Conservation (phyloP, 1,139 yeast species). For the Protomyces lactucae-debilis region DNA sequence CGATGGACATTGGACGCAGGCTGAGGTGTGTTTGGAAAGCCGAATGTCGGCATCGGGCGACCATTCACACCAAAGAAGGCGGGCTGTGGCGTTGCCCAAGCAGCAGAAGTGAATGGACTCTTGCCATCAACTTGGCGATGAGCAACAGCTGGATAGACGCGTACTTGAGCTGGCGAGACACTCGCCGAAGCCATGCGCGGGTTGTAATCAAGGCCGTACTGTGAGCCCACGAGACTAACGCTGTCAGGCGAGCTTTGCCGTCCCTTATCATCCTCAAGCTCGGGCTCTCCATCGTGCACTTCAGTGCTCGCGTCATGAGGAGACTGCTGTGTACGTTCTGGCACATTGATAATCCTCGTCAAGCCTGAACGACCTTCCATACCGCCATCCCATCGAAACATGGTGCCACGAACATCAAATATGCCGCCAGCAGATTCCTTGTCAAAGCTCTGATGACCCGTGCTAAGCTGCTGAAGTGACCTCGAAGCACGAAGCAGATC, state of each 20-base stretch:
- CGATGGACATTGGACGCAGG: no score
- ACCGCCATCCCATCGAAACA: neutral
- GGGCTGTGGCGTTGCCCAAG: no score
- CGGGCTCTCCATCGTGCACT: neutral
- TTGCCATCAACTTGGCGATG: no score
- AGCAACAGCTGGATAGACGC: neutral
- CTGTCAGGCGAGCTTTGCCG: neutral
- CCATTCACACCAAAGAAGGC: no score
- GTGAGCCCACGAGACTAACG: neutral
- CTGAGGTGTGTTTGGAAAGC: no score
- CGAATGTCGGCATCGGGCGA: no score
- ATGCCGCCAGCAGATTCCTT: neutral
- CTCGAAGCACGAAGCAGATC: conserved; percentile 21
- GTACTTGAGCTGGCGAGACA: neutral
- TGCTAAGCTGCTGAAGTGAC: conserved; percentile 8
- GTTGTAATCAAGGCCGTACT: neutral
- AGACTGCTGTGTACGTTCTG: neutral
- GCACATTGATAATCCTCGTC: neutral
- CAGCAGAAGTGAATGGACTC: no score
- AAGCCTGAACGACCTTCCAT: neutral
- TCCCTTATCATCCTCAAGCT: neutral
- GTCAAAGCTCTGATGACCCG: neutral
- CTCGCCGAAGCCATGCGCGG: neutral
- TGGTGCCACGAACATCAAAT: neutral
- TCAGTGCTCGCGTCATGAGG: no score